Percentiles rank a stretch among this genome's conserved stretches.
phyloP scores from a whole-genome alignment of 163 green algal genomes.

The Volvox carteri region DNA sequence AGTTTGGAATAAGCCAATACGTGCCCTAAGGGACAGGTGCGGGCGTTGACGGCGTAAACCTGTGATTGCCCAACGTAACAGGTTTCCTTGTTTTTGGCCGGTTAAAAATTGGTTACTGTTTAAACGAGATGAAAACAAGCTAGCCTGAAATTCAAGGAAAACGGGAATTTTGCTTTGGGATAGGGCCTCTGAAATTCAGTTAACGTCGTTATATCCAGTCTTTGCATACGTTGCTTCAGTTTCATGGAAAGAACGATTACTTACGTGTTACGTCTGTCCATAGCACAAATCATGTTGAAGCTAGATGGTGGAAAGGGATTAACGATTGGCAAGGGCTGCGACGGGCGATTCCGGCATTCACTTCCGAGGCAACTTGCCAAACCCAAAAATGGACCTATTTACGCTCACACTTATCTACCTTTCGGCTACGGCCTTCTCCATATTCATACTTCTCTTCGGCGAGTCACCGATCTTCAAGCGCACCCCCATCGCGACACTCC shows the following conservation, averaged over 20 bases:
- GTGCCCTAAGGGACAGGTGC: too few relatives aligned
- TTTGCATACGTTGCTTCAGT: too few relatives aligned
- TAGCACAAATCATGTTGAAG: too few relatives aligned
- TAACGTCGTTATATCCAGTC: background rate
- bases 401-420: slow-evolving; percentile 61
- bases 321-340: too few relatives aligned
- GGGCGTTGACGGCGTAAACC: slow-evolving; percentile 1
- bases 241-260: too few relatives aligned
- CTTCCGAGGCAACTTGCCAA: too few relatives aligned
- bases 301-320: too few relatives aligned
- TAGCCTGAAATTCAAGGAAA: background rate
- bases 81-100: background rate
- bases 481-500: slow-evolving; percentile 69
- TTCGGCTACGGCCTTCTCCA: slow-evolving; percentile 54
- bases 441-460: slow-evolving; percentile 77
- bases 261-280: too few relatives aligned
- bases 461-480: slow-evolving; percentile 63
- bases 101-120: background rate
- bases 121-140: background rate
- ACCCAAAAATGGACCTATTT: slow-evolving; percentile 61
- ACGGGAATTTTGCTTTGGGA: too few relatives aligned
- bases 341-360: too few relatives aligned
- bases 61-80: background rate
- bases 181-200: background rate
- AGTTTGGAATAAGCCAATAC: too few relatives aligned